phyloP scores from a whole-genome alignment of 106 monocot genomes.

The Dendrobium officinale region DNA sequence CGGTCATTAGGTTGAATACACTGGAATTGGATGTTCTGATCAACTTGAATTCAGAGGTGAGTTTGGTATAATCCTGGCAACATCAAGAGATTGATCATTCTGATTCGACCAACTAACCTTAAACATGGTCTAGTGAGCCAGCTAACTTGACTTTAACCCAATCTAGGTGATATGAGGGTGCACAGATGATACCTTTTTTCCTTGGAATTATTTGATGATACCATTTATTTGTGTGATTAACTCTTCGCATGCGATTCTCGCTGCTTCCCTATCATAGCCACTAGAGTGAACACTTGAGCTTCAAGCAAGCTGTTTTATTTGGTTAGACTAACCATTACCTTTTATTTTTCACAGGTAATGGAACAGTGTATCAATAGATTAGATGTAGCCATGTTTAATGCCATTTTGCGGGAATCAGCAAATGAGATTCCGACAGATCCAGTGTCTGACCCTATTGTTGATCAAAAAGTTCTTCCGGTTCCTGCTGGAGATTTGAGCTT shows the following conservation, averaged over 20 bases:
- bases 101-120: too few relatives aligned
- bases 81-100: too few relatives aligned
- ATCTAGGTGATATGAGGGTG: too few relatives aligned
- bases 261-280: too few relatives aligned
- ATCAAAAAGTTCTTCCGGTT: conserved; percentile 80
- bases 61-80: too few relatives aligned
- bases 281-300: background rate
- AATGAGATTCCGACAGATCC: conserved; percentile 92
- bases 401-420: conserved; percentile 95
- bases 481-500: conserved; percentile 95
- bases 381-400: conserved; percentile 99
- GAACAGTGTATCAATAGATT: conserved; percentile 82
- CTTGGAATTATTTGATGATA: background rate
- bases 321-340: background rate
- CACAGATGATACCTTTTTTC: background rate
- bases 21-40: too few relatives aligned
- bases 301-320: background rate
- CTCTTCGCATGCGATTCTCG: background rate
- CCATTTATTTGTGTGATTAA: background rate
- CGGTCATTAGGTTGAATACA: too few relatives aligned
- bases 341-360: conserved; percentile 59
- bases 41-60: too few relatives aligned
- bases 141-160: too few relatives aligned
- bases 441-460: conserved; percentile 90
- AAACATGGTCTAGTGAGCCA: too few relatives aligned